Base-by-base conservation (phyloP, 2,329 filamentous ascomycete genomes). In the Alternaria sp. region DNA sequence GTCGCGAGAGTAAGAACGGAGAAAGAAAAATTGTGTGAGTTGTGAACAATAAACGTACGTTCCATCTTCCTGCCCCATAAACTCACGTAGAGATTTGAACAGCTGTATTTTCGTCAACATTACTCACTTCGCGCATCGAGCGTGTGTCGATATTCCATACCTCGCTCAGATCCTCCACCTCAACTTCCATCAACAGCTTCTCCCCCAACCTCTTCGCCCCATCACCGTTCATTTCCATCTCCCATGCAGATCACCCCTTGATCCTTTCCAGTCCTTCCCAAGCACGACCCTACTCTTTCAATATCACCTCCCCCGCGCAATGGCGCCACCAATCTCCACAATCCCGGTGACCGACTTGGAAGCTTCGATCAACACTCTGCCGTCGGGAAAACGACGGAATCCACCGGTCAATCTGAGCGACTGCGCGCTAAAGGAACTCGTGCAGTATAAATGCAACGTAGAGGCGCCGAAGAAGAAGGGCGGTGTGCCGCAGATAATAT, bases 371-470 rank as follows among this genome's bases (percentile, higher is more conserved):
- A 85, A 88, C 69, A 81, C 80, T 49, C 83, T 82, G 75, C 81
- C 83, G 67, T 82, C 77, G 66, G 86, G 79, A 80, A 83, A 86
- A 73, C 77, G 80, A 54, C 85, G 86, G 64, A 88, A 88, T 74
- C 77, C 75, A n/a, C 79, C 82, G 15, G 79, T 88, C 63, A 80
- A 86, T 30, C 80, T 90, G 6, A 75, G 80, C 57, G 79, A 86
- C 54, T 90, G 88, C 75, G 78, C 83, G 60, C 77, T 90, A 44
- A 81, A 86, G 68, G 86, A 90, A 74, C 77, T 90, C 77, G 79
- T 87, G 50, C 88, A 91, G 78, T 90, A 89, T 73, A 84, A 84
- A 25, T 91, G 89, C 77, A 84, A 88, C 72, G 79, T 88, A 10
- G 80, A 83, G 9, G 77, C 81, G 11, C 26, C 67, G 17, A 36